A percentile compares a stretch with the other conserved stretches of the same genome.
phyloP scores from a whole-genome alignment of 192 early-diverging fungal genomes.

The Geosiphon pyriformis region DNA sequence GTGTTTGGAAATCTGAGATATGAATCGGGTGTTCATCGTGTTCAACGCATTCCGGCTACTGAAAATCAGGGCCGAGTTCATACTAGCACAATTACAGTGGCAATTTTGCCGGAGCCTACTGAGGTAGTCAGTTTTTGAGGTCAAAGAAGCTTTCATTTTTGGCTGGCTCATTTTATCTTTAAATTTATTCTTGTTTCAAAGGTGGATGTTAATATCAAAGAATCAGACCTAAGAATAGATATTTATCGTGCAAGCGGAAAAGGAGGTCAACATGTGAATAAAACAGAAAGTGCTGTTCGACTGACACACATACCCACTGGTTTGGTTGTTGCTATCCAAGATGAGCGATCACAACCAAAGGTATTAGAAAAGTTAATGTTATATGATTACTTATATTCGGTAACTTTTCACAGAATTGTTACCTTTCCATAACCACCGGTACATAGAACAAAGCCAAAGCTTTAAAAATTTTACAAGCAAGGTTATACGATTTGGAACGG shows the following conservation, averaged over 20 bases:
- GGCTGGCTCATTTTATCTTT: background rate
- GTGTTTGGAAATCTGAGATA: conserved; percentile 74
- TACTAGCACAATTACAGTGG: conserved; percentile 74
- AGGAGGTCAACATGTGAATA: conserved; percentile 96
- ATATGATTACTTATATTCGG: too few species aligned
- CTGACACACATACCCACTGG: conserved; percentile 92
- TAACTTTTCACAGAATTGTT: background rate
- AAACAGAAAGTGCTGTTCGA: conserved; percentile 89
- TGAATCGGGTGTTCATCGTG: conserved; percentile 80
- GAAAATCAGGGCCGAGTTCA: conserved; percentile 73
- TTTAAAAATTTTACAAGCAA: conserved; percentile 73
- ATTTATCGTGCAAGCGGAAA: conserved; percentile 70
- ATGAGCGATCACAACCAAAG: conserved; percentile 88
- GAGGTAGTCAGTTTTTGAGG: conserved; percentile 47
- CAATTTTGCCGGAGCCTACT: conserved; percentile 69
- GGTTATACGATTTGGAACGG: conserved; percentile 69
- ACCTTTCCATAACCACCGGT: background rate
- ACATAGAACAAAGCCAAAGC: conserved; percentile 80
- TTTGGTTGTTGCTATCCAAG: conserved; percentile 80
- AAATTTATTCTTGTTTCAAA: conserved; percentile 4
- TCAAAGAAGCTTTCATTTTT: background rate
- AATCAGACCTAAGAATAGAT: conserved; percentile 65
- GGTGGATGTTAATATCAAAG: conserved; percentile 62
- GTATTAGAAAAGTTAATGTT: conserved; percentile 25
- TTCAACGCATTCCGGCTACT: conserved; percentile 75